phyloP scores from a whole-genome alignment of 495 filamentous ascomycete species.

The Penicilliopsis zonata region DNA sequence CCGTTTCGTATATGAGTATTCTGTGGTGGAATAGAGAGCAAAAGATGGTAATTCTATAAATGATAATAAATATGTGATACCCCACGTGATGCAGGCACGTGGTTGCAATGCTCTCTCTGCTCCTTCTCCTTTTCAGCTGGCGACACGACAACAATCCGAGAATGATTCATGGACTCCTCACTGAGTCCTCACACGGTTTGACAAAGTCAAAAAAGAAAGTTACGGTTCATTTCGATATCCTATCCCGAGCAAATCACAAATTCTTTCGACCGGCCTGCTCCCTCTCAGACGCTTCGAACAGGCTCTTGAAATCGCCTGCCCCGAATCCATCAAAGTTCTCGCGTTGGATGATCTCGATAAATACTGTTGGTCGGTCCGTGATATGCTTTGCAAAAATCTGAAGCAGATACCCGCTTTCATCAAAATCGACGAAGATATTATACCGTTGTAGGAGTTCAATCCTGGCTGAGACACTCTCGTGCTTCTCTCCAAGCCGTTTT shows the following conservation, averaged over 20 bases:
- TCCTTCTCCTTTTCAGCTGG: too few relatives aligned
- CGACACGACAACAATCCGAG: too few relatives aligned
- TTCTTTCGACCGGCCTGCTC: slow-evolving; percentile 47
- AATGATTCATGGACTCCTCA: too few relatives aligned
- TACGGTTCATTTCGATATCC: too few relatives aligned
- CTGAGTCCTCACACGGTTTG: too few relatives aligned
- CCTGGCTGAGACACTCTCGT: slow-evolving; percentile 46
- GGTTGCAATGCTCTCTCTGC: too few relatives aligned
- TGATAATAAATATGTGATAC: too few relatives aligned
- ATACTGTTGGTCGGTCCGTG: slow-evolving; percentile 75
- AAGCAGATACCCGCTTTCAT: slow-evolving; percentile 67
- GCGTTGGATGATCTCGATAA: slow-evolving; percentile 75
- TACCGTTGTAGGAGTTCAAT: slow-evolving; percentile 53
- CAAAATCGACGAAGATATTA: slow-evolving; percentile 74
- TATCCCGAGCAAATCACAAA: slow-evolving; percentile 9
- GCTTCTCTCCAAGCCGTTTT: slow-evolving; percentile 36
- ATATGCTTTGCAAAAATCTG: slow-evolving; percentile 76
- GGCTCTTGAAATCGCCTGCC: slow-evolving; percentile 74
- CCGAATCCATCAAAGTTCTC: slow-evolving; percentile 74
- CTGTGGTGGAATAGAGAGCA: too few relatives aligned
- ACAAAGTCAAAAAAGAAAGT: too few relatives aligned
- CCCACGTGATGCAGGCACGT: too few relatives aligned
- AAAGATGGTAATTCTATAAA: too few relatives aligned
- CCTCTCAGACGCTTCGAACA: slow-evolving; percentile 79
- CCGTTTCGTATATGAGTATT: too few relatives aligned